Percentiles rank a stretch among this genome's conserved stretches.
These are phyloP conservation scores for Podospora appendiculata DNA, from an alignment of 495 filamentous ascomycete species.

Conservation along the genomic window DNA sequence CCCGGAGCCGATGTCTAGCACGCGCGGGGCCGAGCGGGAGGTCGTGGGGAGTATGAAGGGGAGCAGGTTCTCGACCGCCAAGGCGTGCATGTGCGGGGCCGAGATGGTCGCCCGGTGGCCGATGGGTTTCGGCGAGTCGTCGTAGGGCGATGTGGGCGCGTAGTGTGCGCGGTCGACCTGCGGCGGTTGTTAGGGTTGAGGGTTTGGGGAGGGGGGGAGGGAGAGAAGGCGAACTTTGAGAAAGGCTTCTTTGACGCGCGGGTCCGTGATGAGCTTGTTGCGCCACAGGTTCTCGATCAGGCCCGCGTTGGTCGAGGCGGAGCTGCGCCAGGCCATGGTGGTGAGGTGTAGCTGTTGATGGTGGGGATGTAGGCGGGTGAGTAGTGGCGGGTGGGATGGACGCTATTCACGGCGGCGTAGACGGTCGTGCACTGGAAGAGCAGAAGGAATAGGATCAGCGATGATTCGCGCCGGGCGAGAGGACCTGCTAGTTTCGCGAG, in stretches of 20 bases:
- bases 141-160: slow-evolving; percentile 59
- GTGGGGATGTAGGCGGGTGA: not conserved
- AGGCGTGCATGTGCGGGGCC: slow-evolving; percentile 95
- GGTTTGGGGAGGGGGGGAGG: not conserved
- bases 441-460: not conserved
- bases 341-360: not conserved
- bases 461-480: no score
- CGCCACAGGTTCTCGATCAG: slow-evolving; percentile 72
- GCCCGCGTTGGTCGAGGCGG: slow-evolving; percentile 66
- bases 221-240: slow-evolving; percentile 35
- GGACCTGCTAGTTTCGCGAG: not conserved
- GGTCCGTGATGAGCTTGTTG: slow-evolving; percentile 62
- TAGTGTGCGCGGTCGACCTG: slow-evolving; percentile 83
- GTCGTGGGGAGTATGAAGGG: slow-evolving; percentile 45
- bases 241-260: slow-evolving; percentile 71
- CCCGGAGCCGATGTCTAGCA: slow-evolving; percentile 86
- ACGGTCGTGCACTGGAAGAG: not conserved
- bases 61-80: slow-evolving; percentile 61
- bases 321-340: slow-evolving; percentile 86
- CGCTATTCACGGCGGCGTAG: not conserved
- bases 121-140: slow-evolving; percentile 86
- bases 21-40: slow-evolving; percentile 30
- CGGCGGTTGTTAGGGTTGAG: slow-evolving; percentile 26
- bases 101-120: slow-evolving; percentile 86
- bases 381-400: not conserved